Evolutionary conservation across 2,329 filamentous ascomycete genomes (phyloP), one percentile per base, ranked within the genome.

Genomic region (Xylariaceae sp.): DNA sequence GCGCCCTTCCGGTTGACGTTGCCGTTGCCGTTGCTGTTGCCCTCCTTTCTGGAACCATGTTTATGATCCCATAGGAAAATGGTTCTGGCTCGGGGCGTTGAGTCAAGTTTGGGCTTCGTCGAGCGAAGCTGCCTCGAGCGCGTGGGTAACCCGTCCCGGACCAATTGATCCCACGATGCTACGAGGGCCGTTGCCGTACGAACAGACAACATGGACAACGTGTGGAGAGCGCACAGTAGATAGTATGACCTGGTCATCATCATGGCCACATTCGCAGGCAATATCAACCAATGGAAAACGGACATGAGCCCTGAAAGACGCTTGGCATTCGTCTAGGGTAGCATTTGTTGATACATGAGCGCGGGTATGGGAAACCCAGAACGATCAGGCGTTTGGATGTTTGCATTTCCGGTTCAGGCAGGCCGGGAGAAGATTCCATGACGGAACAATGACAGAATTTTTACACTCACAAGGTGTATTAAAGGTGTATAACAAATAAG

Each of bases 331-430:
- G 19, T 19, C 19, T 49, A 31, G 50, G 48, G 54, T 56, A 35
- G 42, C 49, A 59, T 56, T 39, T 47, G 46, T 50, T 9, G 47
- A 39, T 50, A 43, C 27, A 41, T 37, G 37, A 43, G 47, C 27
- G 48, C 50, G 30, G 26, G 50, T 26, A 30, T 40, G 48, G 35
- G 35, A 11, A 37, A 11, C 44, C 47, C 45, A 39, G 46, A 57
- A 54, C 47, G 51, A 57, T 31, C 49, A 31, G 47, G 44, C 35
- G 8, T 29, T 54, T 48, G 5, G 43, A 50, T 32, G 2, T 39
- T 31, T 52, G 46, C 52, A 41, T 57, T 59, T 55, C 57, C 55
- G 19, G 8, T 58, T 60, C 47, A 32, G 57, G 57, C 55, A 60
- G 57, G 57, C 55, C 57, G 52, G 46, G 30, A 55, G 52, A 49